Conservation (phyloP, 1,139 yeast genomes). For the Debaryomyces udenii region DNA sequence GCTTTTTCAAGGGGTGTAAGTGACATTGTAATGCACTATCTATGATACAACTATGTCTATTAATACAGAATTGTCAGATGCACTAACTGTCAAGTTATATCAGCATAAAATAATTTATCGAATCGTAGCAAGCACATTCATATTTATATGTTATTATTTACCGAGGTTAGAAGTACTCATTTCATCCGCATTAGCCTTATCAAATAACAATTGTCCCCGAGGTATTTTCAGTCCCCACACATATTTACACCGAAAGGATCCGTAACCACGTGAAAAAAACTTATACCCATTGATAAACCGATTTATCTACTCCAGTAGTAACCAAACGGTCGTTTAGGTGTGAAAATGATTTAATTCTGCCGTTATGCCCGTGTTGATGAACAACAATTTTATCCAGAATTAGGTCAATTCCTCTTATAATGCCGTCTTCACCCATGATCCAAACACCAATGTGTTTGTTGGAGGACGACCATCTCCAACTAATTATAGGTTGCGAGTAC, state of each 20-base stretch:
- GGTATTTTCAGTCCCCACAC: conserved; percentile 7
- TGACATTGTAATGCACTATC: conserved; percentile 29
- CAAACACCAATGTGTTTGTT: conserved; percentile 55
- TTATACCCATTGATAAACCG: conserved; percentile 24
- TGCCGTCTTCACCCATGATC: conserved; percentile 74
- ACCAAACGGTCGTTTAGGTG: conserved; percentile 39
- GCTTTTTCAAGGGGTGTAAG: conserved; percentile 71
- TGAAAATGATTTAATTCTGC: conserved; percentile 53
- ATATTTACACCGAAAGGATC: too few species aligned
- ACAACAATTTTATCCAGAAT: conserved; percentile 27
- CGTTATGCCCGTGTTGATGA: conserved; percentile 36
- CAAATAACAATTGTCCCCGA: conserved; percentile 7
- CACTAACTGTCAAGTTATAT: neutral
- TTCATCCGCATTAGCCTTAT: conserved; percentile 7
- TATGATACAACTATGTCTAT: conserved; percentile 4
- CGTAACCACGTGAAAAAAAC: conserved; percentile 3
- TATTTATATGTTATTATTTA: neutral
- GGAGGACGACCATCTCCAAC: conserved; percentile 33
- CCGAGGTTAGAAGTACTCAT: conserved; percentile 7
- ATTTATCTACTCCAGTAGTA: conserved; percentile 52
- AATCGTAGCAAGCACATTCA: conserved; percentile 3
- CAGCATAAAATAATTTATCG: neutral
- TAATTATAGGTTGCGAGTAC: conserved; percentile 58
- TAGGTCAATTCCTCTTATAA: conserved; percentile 59
- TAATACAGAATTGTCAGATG: neutral